These are phyloP conservation scores for Apiospora pterosperma DNA, from an alignment of 2,329 filamentous ascomycete species.

Conservation along the genomic window DNA sequence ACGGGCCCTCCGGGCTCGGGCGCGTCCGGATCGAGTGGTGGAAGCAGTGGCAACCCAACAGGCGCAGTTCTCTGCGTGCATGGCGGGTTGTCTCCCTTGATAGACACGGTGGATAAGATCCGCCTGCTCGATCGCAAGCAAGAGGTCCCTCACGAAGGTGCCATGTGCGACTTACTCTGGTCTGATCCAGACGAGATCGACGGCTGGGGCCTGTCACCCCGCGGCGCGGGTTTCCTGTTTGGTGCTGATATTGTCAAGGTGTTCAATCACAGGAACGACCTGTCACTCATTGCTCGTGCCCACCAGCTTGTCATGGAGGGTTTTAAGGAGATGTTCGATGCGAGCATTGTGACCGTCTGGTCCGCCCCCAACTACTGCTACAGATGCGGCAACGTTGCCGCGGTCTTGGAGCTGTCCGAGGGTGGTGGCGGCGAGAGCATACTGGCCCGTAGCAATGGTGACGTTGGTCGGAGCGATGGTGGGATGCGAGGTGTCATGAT, in stretches of 20 bases:
- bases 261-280: slow-evolving; percentile 92
- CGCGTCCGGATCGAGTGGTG: slow-evolving; percentile 66
- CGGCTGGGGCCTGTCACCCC: slow-evolving; percentile 91
- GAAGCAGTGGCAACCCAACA: slow-evolving; percentile 62
- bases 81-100: slow-evolving; percentile 84
- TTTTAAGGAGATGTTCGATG: slow-evolving; percentile 99
- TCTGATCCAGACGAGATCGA: slow-evolving; percentile 98
- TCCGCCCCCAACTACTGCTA: slow-evolving; percentile 97
- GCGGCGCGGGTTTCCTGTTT: slow-evolving; percentile 93
- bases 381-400: slow-evolving; percentile 91
- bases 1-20: slow-evolving; percentile 77
- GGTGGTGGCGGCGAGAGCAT: slow-evolving; percentile 73
- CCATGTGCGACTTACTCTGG: slow-evolving; percentile 98
- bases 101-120: slow-evolving; percentile 95
- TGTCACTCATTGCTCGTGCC: slow-evolving; percentile 87
- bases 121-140: slow-evolving; percentile 92
- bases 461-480: slow-evolving; percentile 53
- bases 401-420: slow-evolving; percentile 88
- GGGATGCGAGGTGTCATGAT: slow-evolving; percentile 42
- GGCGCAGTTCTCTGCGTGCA: slow-evolving; percentile 94
- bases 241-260: slow-evolving; percentile 92
- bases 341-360: slow-evolving; percentile 97
- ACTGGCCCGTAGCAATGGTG: slow-evolving; percentile 69
- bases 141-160: slow-evolving; percentile 96
- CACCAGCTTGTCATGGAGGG: slow-evolving; percentile 99